These are phyloP conservation scores for Conringia planisiliqua DNA, from an alignment of 345 rosid genomes.

Conservation along the genomic window DNA sequence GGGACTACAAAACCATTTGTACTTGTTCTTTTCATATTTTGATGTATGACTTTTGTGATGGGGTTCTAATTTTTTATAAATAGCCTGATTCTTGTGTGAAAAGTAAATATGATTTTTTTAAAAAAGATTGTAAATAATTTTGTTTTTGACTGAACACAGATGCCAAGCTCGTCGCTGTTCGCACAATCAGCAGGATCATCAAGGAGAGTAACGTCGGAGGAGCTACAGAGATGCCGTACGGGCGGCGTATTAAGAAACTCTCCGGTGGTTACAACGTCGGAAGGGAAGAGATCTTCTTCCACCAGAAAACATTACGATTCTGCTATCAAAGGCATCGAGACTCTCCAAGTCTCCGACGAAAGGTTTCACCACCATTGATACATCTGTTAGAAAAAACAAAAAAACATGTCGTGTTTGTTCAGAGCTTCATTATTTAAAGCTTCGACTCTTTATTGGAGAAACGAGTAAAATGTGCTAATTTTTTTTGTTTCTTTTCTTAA, in stretches of 20 bases:
- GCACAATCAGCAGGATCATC: slow-evolving; percentile 73
- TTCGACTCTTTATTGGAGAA: slow-evolving; percentile 9
- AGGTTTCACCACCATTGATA: slow-evolving; percentile 34
- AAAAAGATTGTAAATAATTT: background rate
- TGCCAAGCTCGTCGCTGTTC: slow-evolving; percentile 52
- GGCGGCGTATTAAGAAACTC: slow-evolving; percentile 47
- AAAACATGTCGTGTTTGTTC: background rate
- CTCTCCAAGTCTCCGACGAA: slow-evolving; percentile 46
- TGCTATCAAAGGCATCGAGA: slow-evolving; percentile 62
- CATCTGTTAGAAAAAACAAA: background rate
- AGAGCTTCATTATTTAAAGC: background rate
- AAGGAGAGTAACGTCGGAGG: slow-evolving; percentile 56
- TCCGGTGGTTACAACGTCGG: slow-evolving; percentile 55
- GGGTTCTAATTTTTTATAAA: background rate
- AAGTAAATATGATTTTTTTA: background rate
- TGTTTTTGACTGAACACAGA: background rate
- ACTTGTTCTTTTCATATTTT: background rate
- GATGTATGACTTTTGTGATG: background rate
- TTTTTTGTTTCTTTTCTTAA: background rate
- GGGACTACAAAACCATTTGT: background rate
- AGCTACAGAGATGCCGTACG: slow-evolving; percentile 48
- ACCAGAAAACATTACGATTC: slow-evolving; percentile 65
- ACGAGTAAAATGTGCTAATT: background rate
- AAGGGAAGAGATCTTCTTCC: slow-evolving; percentile 55
- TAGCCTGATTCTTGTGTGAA: background rate